Base-by-base conservation (phyloP, 345 rosid species). In the Excoecaria cochinchinensis region DNA sequence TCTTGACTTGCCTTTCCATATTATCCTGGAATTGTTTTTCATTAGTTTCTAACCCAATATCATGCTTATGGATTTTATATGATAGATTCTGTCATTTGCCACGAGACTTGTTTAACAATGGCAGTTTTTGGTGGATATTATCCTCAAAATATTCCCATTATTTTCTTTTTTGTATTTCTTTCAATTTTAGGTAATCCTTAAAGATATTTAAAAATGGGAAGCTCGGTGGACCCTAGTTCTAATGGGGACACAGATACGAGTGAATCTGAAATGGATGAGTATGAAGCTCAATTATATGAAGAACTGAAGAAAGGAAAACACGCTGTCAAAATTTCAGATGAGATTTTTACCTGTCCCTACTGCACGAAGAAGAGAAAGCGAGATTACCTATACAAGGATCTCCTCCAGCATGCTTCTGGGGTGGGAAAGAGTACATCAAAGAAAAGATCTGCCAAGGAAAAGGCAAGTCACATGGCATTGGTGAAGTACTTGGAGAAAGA, bases 331-430 rank as follows among this genome's bases (percentile, higher is more conserved):
- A 74, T 79, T 72, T 86, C 97, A 0, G 87, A 88, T 69, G 83
- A 84, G 47, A 81, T 84, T 71, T 93, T 85, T 81, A 75, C 83
- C 53, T 95, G 99, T 59, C 99, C 98, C 2, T 95, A 79, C 74
- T 95, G 97, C 76, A 90, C 91, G 10, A 89, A 86, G 64, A 93
- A 87, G 89, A 83, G 78, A 84, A 90, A 88, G 84, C 81, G 70
- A 58, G 88, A 87, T 75, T 95, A 87, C 79, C 82, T 79, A 21
- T 90, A 89, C 71, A 77, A 72, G 46, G 97, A 93, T 69, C 89
- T 95, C 76, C 91, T 93, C 72, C 98, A 95, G 70, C 99, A 95
- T 88, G 99, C 98, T 74, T 89, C 95, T 56, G 99, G 97, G 52
- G 98, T 95, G 75, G 98, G 98, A 71, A 86, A 84, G 62, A 95